Base-by-base conservation (phyloP, 2,329 filamentous ascomycete species). In the Aspergillus sp. region DNA sequence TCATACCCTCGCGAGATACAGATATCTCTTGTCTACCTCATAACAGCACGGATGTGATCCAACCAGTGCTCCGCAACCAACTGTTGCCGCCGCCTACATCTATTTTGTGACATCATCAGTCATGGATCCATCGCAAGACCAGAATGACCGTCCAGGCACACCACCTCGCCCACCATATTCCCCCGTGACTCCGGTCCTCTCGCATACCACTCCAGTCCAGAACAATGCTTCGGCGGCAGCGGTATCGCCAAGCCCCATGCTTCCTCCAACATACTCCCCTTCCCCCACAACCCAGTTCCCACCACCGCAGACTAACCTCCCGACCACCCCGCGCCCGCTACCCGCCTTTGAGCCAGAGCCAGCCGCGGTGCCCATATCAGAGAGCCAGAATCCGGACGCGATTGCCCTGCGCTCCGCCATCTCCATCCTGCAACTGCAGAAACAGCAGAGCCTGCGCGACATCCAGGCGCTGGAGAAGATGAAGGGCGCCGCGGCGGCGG, bases 391-490 rank as follows among this genome's bases (percentile, higher is more conserved):
- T 52, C 79, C 85, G 5, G 89, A 96, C 65, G 86, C 82, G 15
- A 80, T 95, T 39, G 89, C 89, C 4, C 71, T 95, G 38, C 79
- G 81, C 44, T 84, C 82, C 15, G 84, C 88, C 28, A 86, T 95
- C 39, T 81, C 84, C 6, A 78, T 94, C 32, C 68, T 96, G 29
- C 86, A 93, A 62, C 71, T 93, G 43, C 89, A 96, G 64, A 79
- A 79, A 42, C 77, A 80, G 51, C 82, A 82, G 54, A 85, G 85
- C 25, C 67, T 78, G 30, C 72, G 74, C 29, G 88, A 95, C 60
- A 78, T 95, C 32, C 72, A 74, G 45, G 65, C 72, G 0, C 68
- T 95, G 20, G 74, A 78, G 44, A 66, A 68, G 36, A 73, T 84
- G 48, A 89, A 86, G 57, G 66, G 74, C 12, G 75, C 75, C 3